Evolutionary conservation across 192 early-diverging fungal species (phyloP), one percentile per base, ranked within the genome.

Genomic region (Coemansia sp.): DNA sequence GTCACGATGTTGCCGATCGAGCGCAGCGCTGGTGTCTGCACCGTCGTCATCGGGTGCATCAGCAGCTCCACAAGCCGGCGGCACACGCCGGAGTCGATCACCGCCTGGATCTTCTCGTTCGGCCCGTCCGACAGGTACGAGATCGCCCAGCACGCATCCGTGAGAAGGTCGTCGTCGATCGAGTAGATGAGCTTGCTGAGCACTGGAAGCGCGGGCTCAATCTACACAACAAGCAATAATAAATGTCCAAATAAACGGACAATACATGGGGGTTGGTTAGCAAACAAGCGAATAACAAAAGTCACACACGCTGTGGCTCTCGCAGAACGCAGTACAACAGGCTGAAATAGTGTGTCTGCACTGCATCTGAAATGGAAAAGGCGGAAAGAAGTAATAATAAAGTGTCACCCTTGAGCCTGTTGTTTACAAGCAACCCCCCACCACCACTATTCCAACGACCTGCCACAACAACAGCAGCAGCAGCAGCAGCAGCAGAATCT

Each of bases 71-170:
- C 94, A 22, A 99, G 86, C 44, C 95, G 92, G 49, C 94, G 87
- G 82, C 93, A 95, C 48, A 98, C 93, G 51, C 94, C 95, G 17
- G 93, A 86, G 74, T 99, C 95, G 67, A 99, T 95, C 10, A 99
- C 97, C 11, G 94, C 93, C 76, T 98, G 95, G 56, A 99, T 98
- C 85, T 97, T 97, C 68, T 98, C 95, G 83, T 99, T 98, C 44
- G 89, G 56, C 1, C 97, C 97, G 70, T 99, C 96, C 20, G 96
- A 97, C 37, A 99, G 89, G 71, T 99, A 99, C n/a, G 97, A 98
- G 67, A 99, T 92, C 19, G 97, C 97, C 97, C 97, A 99, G 87
- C 96, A 98, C n/a, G 97, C 93, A 76, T 98, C 97, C 14, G 95
- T 97, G 73, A 98, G 84, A 22, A 99, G 88, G 72, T 99, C 97